Conservation (phyloP, 1,284 basidiomycete genomes). For the Albatrellus sp. region DNA sequence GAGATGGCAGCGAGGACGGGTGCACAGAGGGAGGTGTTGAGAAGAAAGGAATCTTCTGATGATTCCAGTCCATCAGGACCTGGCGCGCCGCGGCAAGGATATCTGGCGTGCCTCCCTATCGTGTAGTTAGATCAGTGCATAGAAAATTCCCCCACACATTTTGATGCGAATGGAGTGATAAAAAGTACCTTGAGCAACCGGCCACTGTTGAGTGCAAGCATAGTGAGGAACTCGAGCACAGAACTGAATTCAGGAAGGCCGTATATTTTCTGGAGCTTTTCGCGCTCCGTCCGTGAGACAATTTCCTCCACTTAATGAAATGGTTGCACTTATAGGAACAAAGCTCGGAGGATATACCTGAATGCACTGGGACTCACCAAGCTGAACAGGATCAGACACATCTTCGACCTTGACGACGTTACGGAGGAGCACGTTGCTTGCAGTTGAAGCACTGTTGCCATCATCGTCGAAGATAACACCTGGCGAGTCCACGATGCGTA, state of each 20-base stretch:
- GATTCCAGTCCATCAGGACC: slow-evolving; percentile 92
- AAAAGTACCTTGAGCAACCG: slow-evolving; percentile 60
- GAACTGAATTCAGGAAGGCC: slow-evolving; percentile 64
- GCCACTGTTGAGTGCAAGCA: slow-evolving; percentile 81
- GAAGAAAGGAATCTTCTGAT: slow-evolving; percentile 88
- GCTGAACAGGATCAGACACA: slow-evolving; percentile 80
- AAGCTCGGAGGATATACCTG: neutral
- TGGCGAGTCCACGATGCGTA: slow-evolving; percentile 90
- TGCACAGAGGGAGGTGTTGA: slow-evolving; percentile 71
- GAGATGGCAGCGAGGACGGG: slow-evolving; percentile 58
- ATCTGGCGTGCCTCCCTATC: slow-evolving; percentile 84
- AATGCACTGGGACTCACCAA: slow-evolving; percentile 39
- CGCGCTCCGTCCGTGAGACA: slow-evolving; percentile 51
- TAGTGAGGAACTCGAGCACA: slow-evolving; percentile 81
- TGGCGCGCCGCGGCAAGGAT: slow-evolving; percentile 73
- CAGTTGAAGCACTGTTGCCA: slow-evolving; percentile 32
- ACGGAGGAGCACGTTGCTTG: slow-evolving; percentile 55
- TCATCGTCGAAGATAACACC: slow-evolving; percentile 88
- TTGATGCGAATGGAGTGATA: neutral
- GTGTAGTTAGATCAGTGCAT: neutral
- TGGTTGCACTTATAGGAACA: neutral
- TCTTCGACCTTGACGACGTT: slow-evolving; percentile 92
- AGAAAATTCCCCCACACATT: neutral
- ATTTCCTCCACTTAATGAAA: slow-evolving; percentile 71
- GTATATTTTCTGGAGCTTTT: slow-evolving; percentile 74